These are phyloP conservation scores for Globisporangium middletonii DNA, from an alignment of 352 stramenopile species.

Conservation along the genomic window DNA sequence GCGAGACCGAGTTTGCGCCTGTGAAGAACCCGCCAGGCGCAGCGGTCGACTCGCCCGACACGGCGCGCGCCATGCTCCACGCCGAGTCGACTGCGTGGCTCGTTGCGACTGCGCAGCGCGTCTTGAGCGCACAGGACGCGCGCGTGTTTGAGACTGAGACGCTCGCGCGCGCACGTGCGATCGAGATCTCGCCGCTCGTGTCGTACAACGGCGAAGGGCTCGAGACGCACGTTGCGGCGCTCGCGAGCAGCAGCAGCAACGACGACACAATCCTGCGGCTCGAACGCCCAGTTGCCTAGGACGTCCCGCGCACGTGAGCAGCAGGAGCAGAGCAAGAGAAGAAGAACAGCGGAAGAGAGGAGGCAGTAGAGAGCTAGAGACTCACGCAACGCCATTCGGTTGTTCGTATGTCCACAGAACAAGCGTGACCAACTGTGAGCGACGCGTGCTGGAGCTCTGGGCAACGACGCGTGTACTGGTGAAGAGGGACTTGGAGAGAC, in stretches of 20 bases:
- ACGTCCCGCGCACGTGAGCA: no score
- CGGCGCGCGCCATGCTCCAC: constrained; percentile 66
- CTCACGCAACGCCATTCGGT: no score
- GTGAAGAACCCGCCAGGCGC: constrained; percentile 89
- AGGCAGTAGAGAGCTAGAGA: no score
- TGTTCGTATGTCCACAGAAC: no score
- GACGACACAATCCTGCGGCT: constrained; percentile 25
- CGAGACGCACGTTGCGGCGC: constrained; percentile 18
- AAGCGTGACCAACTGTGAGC: no score
- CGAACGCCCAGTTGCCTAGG: constrained; percentile 19
- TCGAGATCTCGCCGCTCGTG: constrained; percentile 85
- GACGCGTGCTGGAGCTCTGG: no score
- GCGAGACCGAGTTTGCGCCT: constrained; percentile 90
- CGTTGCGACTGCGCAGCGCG: constrained; percentile 27
- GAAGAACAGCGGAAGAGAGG: no score
- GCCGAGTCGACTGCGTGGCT: constrained; percentile 69
- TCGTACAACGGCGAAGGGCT: constrained; percentile 87
- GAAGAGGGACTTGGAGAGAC: no score
- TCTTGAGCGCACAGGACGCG: constrained; percentile 18
- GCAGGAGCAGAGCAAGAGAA: no score
- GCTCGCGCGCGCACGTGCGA: constrained; percentile 21
- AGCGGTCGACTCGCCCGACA: constrained; percentile 80
- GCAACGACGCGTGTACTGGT: no score
- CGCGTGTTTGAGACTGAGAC: constrained; percentile 28
- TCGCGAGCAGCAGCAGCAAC: constrained; percentile 8